phyloP scores from a whole-genome alignment of 2,329 filamentous ascomycete species.

The Cladosporium sp. region DNA sequence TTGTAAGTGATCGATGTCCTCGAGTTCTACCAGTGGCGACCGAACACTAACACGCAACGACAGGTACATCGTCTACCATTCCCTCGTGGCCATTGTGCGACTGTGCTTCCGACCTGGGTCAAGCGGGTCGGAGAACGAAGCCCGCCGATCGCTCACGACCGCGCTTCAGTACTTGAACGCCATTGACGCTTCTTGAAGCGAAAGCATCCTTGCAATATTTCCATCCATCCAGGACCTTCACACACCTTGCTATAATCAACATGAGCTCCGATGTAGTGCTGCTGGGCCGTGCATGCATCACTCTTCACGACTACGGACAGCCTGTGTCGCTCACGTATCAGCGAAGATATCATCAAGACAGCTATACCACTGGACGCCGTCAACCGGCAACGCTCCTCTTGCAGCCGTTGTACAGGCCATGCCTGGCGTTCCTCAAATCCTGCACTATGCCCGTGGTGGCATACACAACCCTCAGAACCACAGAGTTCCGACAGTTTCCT shows the following conservation, averaged over 20 bases:
- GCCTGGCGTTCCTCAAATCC: neutral
- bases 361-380: neutral
- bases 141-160: slow-evolving; percentile 43
- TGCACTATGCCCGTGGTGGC: neutral
- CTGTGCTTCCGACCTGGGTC: slow-evolving; percentile 47
- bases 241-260: neutral
- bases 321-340: neutral
- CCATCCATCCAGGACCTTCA: neutral
- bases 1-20: slow-evolving; percentile 39
- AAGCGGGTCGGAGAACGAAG: slow-evolving; percentile 44
- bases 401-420: neutral
- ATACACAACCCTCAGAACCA: neutral
- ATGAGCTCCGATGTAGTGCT: neutral
- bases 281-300: neutral
- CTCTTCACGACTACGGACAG: neutral
- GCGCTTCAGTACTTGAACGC: slow-evolving; percentile 32
- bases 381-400: neutral
- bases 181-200: neutral
- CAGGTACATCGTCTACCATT: slow-evolving; percentile 49
- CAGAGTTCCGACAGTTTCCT: neutral
- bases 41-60: neutral
- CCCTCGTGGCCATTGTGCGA: slow-evolving; percentile 44
- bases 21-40: neutral
- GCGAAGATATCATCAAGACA: neutral
- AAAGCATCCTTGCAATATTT: neutral